Percentiles rank a stretch among this genome's conserved stretches.
Conservation (phyloP, 2,329 filamentous ascomycete genomes). For the Neopestalotiopsis clavispora region DNA sequence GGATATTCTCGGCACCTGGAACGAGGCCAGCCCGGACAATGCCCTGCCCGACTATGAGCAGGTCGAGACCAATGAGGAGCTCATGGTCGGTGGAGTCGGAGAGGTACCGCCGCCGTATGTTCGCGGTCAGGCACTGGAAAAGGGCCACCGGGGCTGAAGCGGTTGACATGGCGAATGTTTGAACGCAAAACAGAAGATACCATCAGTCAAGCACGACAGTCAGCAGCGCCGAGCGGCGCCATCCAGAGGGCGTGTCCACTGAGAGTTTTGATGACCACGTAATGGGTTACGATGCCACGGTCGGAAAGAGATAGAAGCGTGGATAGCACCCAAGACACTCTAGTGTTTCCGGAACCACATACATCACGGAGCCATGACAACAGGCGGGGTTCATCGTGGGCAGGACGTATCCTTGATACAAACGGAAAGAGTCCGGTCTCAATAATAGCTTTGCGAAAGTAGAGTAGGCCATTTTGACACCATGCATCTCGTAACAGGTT, state of each 20-base stretch:
- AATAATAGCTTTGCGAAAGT: no score
- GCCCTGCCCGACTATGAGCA: slow-evolving; percentile 33
- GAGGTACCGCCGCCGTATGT: slow-evolving; percentile 35
- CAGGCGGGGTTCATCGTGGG: not conserved
- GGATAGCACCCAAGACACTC: not conserved
- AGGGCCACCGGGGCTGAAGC: not conserved
- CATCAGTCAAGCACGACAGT: not conserved
- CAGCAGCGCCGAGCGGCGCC: not conserved
- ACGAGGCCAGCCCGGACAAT: slow-evolving; percentile 35
- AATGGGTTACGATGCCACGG: not conserved
- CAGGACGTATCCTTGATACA: not conserved
- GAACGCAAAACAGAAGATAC: not conserved
- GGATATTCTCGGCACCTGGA: slow-evolving; percentile 36
- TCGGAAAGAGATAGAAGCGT: not conserved
- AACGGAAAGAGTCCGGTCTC: no score
- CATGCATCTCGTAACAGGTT: no score
- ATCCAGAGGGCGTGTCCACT: not conserved
- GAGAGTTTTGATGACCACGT: not conserved
- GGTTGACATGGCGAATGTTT: not conserved
- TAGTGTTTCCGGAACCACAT: not conserved
- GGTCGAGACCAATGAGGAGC: slow-evolving; percentile 34
- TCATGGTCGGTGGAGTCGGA: slow-evolving; percentile 37
- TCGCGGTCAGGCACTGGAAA: slow-evolving; percentile 14
- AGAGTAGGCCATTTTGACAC: no score
- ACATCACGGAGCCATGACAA: not conserved